phyloP scores from a whole-genome alignment of 129 eudicot genomes.

The Rutidosis leptorrhynchoides region DNA sequence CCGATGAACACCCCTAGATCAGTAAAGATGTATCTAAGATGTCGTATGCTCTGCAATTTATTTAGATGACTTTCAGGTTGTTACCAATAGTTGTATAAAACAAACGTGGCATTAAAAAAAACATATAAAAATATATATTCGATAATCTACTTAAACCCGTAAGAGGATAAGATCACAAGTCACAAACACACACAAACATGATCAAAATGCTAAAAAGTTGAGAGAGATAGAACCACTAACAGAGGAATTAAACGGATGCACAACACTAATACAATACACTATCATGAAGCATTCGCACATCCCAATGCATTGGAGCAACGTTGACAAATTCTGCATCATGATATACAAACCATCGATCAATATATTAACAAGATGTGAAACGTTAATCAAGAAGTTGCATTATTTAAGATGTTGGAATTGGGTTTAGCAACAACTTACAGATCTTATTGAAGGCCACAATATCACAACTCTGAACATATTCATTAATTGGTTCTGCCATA shows the following conservation, averaged over 20 bases:
- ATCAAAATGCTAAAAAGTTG: neutral
- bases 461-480: constrained; percentile 89
- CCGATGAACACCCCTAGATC: too few relatives aligned
- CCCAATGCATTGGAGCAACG: constrained; percentile 4
- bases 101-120: too few relatives aligned
- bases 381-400: neutral
- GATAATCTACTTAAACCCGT: neutral
- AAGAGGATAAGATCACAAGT: neutral
- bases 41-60: too few relatives aligned
- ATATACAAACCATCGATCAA: constrained; percentile 4
- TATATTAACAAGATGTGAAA: neutral
- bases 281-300: constrained; percentile 1
- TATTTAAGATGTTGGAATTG: neutral
- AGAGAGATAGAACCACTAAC: neutral
- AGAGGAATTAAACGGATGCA: neutral
- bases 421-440: constrained; percentile 37
- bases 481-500: constrained; percentile 66
- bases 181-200: neutral
- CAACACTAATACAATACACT: neutral
- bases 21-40: too few relatives aligned
- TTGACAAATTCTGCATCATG: constrained; percentile 19
- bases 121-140: too few relatives aligned
- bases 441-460: constrained; percentile 96
- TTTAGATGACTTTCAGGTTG: too few relatives aligned
- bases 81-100: too few relatives aligned